Conservation (phyloP, 768 basidiomycete genomes). For the Amylocystis lapponica region DNA sequence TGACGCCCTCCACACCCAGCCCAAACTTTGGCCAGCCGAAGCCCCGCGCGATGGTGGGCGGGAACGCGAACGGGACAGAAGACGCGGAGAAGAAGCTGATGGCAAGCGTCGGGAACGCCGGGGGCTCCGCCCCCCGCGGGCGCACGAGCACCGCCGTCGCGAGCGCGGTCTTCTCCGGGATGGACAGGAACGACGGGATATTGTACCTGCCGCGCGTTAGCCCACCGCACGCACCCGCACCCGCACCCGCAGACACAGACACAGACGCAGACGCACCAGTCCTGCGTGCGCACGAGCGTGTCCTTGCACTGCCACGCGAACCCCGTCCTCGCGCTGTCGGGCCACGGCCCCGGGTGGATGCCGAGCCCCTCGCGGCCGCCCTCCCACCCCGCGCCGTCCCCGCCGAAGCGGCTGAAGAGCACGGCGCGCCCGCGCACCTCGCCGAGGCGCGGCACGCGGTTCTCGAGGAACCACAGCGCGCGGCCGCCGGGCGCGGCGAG, state of each 20-base stretch:
- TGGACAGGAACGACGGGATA: conserved; percentile 72
- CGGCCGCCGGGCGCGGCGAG: conserved; percentile 41
- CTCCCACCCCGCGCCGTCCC: conserved; percentile 63
- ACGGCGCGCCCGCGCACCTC: conserved; percentile 84
- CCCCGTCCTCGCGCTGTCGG: conserved; percentile 64
- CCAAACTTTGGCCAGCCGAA: conserved; percentile 77
- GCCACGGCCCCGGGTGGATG: conserved; percentile 86
- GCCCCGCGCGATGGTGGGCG: conserved; percentile 71
- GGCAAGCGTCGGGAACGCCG: conserved; percentile 45
- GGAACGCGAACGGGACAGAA: conserved; percentile 75
- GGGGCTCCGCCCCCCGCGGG: conserved; percentile 23
- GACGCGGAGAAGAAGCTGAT: conserved; percentile 82
- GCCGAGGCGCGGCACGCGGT: conserved; percentile 73
- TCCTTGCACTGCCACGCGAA: conserved; percentile 78
- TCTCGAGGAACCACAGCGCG: conserved; percentile 78
- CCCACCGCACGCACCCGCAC: neutral
- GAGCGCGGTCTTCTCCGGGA: conserved; percentile 73
- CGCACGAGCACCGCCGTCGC: conserved; percentile 50
- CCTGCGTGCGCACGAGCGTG: conserved; percentile 69
- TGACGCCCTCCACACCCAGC: conserved; percentile 83
- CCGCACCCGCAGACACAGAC: neutral
- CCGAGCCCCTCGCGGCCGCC: conserved; percentile 66
- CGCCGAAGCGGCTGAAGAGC: conserved; percentile 83
- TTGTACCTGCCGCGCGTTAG: conserved; percentile 52
- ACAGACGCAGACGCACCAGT: conserved; percentile 53